Evolutionary conservation across 2,329 filamentous ascomycete species (phyloP).

Genomic region (Botrytis byssoidea): DNA sequence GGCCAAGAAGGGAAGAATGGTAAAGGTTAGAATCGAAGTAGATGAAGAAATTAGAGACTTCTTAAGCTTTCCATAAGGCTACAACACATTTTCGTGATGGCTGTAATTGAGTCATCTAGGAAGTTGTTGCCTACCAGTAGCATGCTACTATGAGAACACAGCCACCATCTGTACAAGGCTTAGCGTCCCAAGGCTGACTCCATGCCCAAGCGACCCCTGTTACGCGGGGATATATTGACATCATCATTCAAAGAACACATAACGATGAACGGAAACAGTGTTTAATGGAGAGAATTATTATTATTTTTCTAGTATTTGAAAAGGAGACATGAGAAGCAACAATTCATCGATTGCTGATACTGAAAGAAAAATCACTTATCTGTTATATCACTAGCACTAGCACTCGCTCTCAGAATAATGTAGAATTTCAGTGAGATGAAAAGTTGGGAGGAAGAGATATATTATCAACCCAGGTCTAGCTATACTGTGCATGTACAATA

Average conservation of each 20-base stretch:
- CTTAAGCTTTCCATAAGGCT: not conserved
- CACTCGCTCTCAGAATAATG: not conserved
- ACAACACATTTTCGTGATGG: not conserved
- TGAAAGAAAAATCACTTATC: conserved; percentile 4
- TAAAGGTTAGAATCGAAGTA: not conserved
- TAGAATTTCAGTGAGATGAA: not conserved
- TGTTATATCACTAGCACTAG: conserved; percentile 1
- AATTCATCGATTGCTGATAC: not conserved
- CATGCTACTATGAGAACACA: not conserved
- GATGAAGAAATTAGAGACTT: not conserved
- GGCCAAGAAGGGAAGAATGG: not conserved
- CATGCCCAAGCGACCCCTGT: conserved; percentile 3
- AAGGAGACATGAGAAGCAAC: not conserved
- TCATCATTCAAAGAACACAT: conserved; percentile 7
- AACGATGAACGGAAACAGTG: not conserved
- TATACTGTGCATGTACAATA: conserved; percentile 18
- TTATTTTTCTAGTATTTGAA: not conserved
- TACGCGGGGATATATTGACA: not conserved
- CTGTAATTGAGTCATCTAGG: not conserved
- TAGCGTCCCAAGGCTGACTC: conserved; percentile 13
- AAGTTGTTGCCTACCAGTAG: not conserved
- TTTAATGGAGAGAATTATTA: not conserved
- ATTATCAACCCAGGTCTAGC: conserved; percentile 16
- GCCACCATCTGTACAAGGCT: conserved; percentile 5
- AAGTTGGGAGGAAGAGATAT: conserved; percentile 10